Evolutionary conservation across 139 green algal species (phyloP).

Genomic region (Bryopsis sp.): DNA sequence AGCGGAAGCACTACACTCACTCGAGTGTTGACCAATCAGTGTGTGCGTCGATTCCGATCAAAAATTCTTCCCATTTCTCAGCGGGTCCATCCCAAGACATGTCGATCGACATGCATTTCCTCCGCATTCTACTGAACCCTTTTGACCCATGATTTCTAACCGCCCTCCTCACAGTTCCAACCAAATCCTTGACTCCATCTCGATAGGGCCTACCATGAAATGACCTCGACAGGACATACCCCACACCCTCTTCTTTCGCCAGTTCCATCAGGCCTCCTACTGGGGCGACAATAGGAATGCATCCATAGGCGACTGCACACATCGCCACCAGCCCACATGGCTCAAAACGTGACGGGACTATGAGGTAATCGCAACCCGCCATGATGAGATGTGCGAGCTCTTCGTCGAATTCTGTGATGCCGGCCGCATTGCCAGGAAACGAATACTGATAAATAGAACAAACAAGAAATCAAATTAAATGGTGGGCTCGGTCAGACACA

Average conservation of each 20-base stretch:
- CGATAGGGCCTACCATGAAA: slow-evolving; percentile 20
- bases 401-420: slow-evolving; percentile 51
- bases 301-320: slow-evolving; percentile 58
- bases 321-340: slow-evolving; percentile 78
- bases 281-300: slow-evolving; percentile 54
- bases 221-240: slow-evolving; percentile 1
- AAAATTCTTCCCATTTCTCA: slow-evolving; percentile 45
- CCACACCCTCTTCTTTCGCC: slow-evolving; percentile 20
- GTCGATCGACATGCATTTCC: slow-evolving; percentile 48
- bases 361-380: slow-evolving; percentile 62
- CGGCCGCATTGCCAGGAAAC: slow-evolving; percentile 50
- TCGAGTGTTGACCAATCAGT: too few species aligned
- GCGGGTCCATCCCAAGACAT: slow-evolving; percentile 56
- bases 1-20: too few species aligned
- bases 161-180: slow-evolving; percentile 22
- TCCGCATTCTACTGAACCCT: slow-evolving; percentile 24
- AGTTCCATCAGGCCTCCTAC: slow-evolving; percentile 68
- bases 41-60: too few species aligned
- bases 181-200: slow-evolving; percentile 25
- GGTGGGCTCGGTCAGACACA: too few species aligned
- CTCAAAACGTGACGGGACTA: slow-evolving; percentile 70
- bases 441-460: slow-evolving; percentile 9
- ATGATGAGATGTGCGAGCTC: slow-evolving; percentile 60
- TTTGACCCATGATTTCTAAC: slow-evolving; percentile 20
- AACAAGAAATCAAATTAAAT: too few species aligned